A percentile compares a stretch with the other conserved stretches of the same genome.
Evolutionary conservation across 1,284 basidiomycete genomes (phyloP).

Genomic region (Ustilago lituana): DNA sequence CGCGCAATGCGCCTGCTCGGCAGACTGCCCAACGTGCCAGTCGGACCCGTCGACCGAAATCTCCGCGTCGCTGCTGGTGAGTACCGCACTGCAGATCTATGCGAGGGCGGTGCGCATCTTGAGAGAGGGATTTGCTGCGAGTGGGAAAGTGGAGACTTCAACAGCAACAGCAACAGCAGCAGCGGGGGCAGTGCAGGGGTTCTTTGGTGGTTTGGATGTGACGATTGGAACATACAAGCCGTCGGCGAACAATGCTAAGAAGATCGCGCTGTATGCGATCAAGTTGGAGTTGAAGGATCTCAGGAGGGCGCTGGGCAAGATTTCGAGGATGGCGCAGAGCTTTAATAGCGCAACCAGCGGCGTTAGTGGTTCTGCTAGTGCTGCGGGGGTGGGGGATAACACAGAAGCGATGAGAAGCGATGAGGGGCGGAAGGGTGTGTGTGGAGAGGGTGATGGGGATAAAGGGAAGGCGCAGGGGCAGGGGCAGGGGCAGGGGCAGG

Average conservation of each 20-base stretch:
- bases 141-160: background rate
- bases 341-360: constrained; percentile 3
- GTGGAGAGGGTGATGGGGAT: background rate
- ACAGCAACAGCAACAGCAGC: background rate
- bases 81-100: constrained; percentile 66
- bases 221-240: constrained; percentile 63
- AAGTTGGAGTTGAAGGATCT: constrained; percentile 63
- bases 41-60: constrained; percentile 55
- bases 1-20: constrained; percentile 61
- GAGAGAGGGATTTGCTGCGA: constrained; percentile 52
- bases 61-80: constrained; percentile 58
- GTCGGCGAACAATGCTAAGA: constrained; percentile 52
- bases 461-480: too few relatives aligned
- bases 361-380: too few relatives aligned
- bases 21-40: constrained; percentile 65
- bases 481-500: background rate
- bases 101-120: constrained; percentile 61
- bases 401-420: too few relatives aligned
- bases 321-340: constrained; percentile 47
- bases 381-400: too few relatives aligned
- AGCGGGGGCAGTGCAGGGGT: constrained; percentile 2
- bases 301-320: constrained; percentile 57
- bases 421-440: background rate
- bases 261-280: constrained; percentile 66
- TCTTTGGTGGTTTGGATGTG: constrained; percentile 53